Base-by-base conservation (phyloP, 2,329 filamentous ascomycete genomes). In the Colletotrichum agaves region DNA sequence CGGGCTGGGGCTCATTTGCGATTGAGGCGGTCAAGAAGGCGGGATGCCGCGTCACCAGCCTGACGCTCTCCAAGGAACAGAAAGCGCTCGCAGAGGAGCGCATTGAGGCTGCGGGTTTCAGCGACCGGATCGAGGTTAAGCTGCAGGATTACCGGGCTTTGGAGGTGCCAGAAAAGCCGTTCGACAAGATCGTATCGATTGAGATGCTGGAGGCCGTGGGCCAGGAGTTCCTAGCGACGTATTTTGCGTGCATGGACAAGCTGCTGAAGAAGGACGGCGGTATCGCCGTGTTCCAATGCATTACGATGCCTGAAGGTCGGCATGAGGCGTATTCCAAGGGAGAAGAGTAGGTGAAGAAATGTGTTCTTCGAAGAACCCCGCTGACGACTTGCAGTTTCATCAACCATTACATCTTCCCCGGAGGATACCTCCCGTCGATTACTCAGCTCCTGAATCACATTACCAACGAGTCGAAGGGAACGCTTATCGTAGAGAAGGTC, bases 201-300 rank as follows among this genome's bases (percentile, higher is more conserved):
- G 91, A 93, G 75, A 93, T 93, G 91, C 80, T 93, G 21, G 91
- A 93, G 79, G 89, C 89, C 1, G 91, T 93, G 0, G 91, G 91
- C 3, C 81, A 85, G 58, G 88, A 91, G 73, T 93, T 87, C 71
- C 77, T 93, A 35, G 81, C 84, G 19, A 90, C 86, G 2, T 93
- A 93, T 74, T 93, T 93, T 74, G 78, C 81, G 17, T 87, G 86
- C 71, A 82, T 93, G 57, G 81, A 92, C 72, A 81, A 81, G 63
- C 76, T 92, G 35, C 77, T 93, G 47, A 92, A 93, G 77, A 83
- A 82, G 53, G 83, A 90, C 15, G 88, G 88, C 3, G 88, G 90
- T 1, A 85, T 92, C 47, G 90, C 88, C 6, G 87, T 91, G 53
- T 92, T 93, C 76, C 91, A 93, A 76, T 92, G 90, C 77, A 93